These are phyloP conservation scores for Termitomyces sp. DNA, from an alignment of 768 basidiomycete species.

Conservation along the genomic window DNA sequence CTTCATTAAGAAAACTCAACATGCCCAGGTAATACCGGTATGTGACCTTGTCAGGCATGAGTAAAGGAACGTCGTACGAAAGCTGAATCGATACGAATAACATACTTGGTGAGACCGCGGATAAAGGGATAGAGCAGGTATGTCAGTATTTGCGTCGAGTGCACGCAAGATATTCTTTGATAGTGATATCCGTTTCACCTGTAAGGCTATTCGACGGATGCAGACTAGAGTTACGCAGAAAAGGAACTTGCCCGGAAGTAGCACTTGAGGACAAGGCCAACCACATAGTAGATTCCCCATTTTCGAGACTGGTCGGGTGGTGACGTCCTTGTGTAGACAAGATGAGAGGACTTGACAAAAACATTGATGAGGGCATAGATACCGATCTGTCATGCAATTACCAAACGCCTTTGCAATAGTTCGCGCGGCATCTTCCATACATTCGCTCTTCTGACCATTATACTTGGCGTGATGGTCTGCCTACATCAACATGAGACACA, in stretches of 20 bases:
- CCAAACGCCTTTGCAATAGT: constrained; percentile 89
- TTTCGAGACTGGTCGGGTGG: constrained; percentile 72
- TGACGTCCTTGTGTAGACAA: constrained; percentile 45
- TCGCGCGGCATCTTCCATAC: constrained; percentile 85
- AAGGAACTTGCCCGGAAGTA: constrained; percentile 81
- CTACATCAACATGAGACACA: constrained; percentile 27
- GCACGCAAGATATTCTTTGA: constrained; percentile 91
- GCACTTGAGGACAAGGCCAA: constrained; percentile 85
- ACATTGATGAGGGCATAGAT: background rate
- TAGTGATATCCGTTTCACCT: constrained; percentile 90
- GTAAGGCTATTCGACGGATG: background rate
- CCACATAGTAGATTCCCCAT: constrained; percentile 93
- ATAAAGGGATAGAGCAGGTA: constrained; percentile 72
- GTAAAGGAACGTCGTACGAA: background rate
- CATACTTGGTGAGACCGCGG: constrained; percentile 84
- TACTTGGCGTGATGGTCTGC: constrained; percentile 61
- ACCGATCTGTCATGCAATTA: constrained; percentile 79
- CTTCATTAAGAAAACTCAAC: constrained; percentile 91
- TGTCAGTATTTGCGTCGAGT: constrained; percentile 79
- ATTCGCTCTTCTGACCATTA: constrained; percentile 54
- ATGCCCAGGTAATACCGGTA: constrained; percentile 95
- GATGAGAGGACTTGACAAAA: background rate
- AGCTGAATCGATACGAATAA: background rate
- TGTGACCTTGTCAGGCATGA: constrained; percentile 62
- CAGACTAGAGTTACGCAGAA: constrained; percentile 5